Conservation (phyloP, 2,329 filamentous ascomycete genomes). For the Blastomyces percursus region DNA sequence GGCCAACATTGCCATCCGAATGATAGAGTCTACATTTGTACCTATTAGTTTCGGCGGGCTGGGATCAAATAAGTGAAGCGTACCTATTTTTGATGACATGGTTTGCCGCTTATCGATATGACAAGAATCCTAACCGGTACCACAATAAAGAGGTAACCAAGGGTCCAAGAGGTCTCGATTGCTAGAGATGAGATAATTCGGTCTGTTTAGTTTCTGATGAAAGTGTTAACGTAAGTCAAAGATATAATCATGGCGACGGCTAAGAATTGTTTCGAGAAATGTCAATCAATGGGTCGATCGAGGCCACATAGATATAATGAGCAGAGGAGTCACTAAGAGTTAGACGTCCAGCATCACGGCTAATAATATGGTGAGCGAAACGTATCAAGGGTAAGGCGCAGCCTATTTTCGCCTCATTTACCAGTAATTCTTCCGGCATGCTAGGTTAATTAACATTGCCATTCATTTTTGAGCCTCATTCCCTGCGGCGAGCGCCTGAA, state of each 20-base stretch:
- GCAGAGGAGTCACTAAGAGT: not conserved
- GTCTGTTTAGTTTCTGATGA: not conserved
- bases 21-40: conserved; percentile 43
- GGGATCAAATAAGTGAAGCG: not conserved
- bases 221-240: not conserved
- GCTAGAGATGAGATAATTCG: not conserved
- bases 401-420: not conserved
- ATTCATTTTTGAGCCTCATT: conserved; percentile 1
- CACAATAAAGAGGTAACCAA: not conserved
- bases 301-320: conserved; percentile 1
- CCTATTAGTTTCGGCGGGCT: conserved; percentile 33
- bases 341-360: not conserved
- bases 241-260: not conserved
- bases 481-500: not conserved
- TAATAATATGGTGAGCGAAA: not conserved
- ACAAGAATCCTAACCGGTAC: not conserved
- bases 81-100: conserved; percentile 4
- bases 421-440: not conserved
- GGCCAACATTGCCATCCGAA: conserved; percentile 17
- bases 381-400: not conserved
- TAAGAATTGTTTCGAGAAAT: not conserved
- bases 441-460: not conserved
- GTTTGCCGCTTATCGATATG: not conserved
- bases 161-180: not conserved
- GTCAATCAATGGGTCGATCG: not conserved